Conservation (phyloP, 2,329 filamentous ascomycete species). For the Alternaria metachromatica region DNA sequence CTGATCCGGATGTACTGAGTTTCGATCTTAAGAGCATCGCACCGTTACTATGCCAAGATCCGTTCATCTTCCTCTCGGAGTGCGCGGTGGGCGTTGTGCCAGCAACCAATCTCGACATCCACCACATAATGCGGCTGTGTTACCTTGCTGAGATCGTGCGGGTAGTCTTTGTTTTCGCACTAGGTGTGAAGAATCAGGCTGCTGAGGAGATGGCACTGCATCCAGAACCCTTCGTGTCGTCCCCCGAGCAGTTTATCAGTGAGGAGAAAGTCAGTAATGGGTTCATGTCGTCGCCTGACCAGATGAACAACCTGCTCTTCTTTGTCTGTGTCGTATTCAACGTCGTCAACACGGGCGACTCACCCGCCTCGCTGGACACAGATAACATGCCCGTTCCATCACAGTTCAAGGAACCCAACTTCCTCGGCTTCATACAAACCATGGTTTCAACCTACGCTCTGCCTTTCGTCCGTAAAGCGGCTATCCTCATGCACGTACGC, state of each 20-base stretch:
- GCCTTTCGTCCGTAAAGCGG: constrained; percentile 85
- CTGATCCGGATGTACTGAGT: constrained; percentile 42
- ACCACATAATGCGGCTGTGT: constrained; percentile 82
- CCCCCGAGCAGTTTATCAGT: constrained; percentile 36
- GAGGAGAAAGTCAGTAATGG: constrained; percentile 30
- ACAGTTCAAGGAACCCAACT: constrained; percentile 37
- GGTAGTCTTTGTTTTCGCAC: constrained; percentile 66
- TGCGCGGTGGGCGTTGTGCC: constrained; percentile 73
- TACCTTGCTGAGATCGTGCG: constrained; percentile 92
- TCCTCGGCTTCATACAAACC: constrained; percentile 46
- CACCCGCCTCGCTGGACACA: constrained; percentile 31
- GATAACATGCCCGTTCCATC: constrained; percentile 32
- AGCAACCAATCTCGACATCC: constrained; percentile 73
- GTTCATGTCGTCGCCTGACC: constrained; percentile 28
- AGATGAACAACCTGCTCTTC: constrained; percentile 37
- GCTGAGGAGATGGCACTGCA: constrained; percentile 3
- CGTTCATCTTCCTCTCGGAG: constrained; percentile 83
- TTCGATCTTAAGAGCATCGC: constrained; percentile 53
- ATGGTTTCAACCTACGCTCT: constrained; percentile 81
- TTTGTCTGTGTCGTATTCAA: constrained; percentile 45
- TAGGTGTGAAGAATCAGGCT: constrained; percentile 14
- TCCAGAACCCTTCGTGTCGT: constrained; percentile 10
- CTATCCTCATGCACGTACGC: constrained; percentile 83
- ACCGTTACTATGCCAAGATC: constrained; percentile 71
- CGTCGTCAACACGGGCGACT: constrained; percentile 31